phyloP scores from a whole-genome alignment of 352 stramenopile genomes.

The Phytopythium chamaehyphon region DNA sequence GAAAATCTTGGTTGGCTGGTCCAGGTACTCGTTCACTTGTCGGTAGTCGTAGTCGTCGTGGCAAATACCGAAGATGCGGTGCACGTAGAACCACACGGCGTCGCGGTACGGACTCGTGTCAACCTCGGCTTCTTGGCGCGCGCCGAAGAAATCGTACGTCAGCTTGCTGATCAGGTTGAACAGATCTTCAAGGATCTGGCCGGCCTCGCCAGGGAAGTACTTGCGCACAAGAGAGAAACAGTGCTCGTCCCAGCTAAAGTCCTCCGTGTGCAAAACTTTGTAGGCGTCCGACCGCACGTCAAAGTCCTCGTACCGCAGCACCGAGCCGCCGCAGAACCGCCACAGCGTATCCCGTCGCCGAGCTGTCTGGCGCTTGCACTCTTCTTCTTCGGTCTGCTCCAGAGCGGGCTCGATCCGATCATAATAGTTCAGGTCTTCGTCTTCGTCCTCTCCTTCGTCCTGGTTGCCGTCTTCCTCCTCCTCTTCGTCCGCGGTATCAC shows the following conservation, averaged over 20 bases:
- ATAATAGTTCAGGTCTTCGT: slow-evolving; percentile 13
- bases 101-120: slow-evolving; percentile 81
- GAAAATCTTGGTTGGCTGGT: slow-evolving; percentile 84
- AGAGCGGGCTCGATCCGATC: slow-evolving; percentile 10
- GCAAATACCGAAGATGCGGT: slow-evolving; percentile 87
- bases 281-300: slow-evolving; percentile 80
- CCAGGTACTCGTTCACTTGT: slow-evolving; percentile 78
- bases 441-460: slow-evolving; percentile 18
- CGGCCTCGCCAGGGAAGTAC: slow-evolving; percentile 78
- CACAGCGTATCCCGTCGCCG: slow-evolving; percentile 67
- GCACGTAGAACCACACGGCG: slow-evolving; percentile 87
- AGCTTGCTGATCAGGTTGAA: slow-evolving; percentile 86
- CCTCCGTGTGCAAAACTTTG: slow-evolving; percentile 80
- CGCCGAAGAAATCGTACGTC: slow-evolving; percentile 76
- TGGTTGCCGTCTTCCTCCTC: slow-evolving; percentile 31
- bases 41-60: slow-evolving; percentile 88
- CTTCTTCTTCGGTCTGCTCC: slow-evolving; percentile 49
- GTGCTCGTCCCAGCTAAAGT: slow-evolving; percentile 89
- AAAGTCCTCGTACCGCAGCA: slow-evolving; percentile 83
- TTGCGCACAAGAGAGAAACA: slow-evolving; percentile 83
- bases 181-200: slow-evolving; percentile 80
- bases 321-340: slow-evolving; percentile 76
- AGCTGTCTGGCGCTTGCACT: slow-evolving; percentile 35
- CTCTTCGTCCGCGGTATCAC: slow-evolving; percentile 55
- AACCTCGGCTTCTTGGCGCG: slow-evolving; percentile 47